Conservation (phyloP, 371 early-diverging fungal species). For the Dichotomocladium elegans region DNA sequence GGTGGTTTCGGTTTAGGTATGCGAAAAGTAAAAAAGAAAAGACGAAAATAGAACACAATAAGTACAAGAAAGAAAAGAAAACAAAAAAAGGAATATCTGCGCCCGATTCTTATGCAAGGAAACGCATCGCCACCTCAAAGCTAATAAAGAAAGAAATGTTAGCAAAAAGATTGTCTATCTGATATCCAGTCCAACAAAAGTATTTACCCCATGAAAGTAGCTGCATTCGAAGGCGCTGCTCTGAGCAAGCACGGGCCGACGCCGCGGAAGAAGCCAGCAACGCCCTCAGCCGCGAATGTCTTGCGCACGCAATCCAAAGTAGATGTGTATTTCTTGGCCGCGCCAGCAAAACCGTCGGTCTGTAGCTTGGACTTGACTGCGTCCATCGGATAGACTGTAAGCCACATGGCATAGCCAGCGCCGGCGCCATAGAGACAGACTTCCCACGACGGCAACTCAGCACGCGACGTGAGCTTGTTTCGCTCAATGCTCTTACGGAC, state of each 20-base stretch:
- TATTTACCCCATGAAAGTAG: conserved; percentile 67
- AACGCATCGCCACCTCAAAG: conserved; percentile 51
- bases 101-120: conserved; percentile 15
- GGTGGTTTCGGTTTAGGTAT: too few relatives aligned
- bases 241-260: conserved; percentile 82
- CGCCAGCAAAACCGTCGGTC: conserved; percentile 65
- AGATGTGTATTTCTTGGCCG: conserved; percentile 55
- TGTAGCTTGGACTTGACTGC: conserved; percentile 78
- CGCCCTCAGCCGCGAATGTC: conserved; percentile 64
- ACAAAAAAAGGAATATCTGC: not conserved
- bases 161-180: not conserved
- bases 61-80: not conserved
- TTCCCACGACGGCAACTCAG: conserved; percentile 61
- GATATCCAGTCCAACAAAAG: too few relatives aligned
- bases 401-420: conserved; percentile 83
- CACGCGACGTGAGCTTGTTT: conserved; percentile 32
- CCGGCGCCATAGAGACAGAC: conserved; percentile 70
- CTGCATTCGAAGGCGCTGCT: conserved; percentile 88
- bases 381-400: conserved; percentile 74
- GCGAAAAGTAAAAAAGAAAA: too few relatives aligned
- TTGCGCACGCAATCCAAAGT: conserved; percentile 66
- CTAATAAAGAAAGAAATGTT: conserved; percentile 4
- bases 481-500: conserved; percentile 67
- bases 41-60: not conserved
- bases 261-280: conserved; percentile 79